Conservation (phyloP, 176 grass and related monocot genomes). For the Oryza officinalis region DNA sequence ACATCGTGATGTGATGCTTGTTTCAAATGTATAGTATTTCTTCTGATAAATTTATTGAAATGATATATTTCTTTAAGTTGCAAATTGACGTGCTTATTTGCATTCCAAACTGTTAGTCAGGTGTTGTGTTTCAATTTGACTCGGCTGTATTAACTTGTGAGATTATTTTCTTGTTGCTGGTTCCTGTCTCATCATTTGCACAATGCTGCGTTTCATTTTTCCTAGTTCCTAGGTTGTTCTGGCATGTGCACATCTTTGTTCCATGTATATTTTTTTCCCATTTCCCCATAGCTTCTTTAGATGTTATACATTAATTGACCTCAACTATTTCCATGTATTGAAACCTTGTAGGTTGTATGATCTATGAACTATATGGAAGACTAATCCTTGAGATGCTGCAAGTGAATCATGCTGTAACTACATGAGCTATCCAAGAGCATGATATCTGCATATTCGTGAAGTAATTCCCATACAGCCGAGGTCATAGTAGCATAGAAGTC, state of each 20-base stretch:
- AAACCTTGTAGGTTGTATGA: conserved; percentile 30
- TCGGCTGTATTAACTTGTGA: conserved; percentile 21
- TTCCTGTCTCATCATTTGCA: background rate
- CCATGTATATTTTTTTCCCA: background rate
- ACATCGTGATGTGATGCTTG: background rate
- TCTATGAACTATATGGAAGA: conserved; percentile 36
- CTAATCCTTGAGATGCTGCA: conserved; percentile 29
- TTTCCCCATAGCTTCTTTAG: too few species aligned
- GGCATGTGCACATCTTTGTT: background rate
- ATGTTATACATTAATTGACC: background rate
- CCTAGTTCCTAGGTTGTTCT: background rate
- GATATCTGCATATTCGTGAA: conserved; percentile 38
- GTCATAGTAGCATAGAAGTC: conserved; percentile 5
- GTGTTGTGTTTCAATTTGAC: conserved; percentile 14
- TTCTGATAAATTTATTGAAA: too few species aligned
- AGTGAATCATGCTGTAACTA: conserved; percentile 23
- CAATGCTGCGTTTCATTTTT: background rate
- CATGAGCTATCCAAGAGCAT: conserved; percentile 15
- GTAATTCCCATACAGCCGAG: conserved; percentile 21
- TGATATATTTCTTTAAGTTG: background rate
- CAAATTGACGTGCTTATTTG: conserved; percentile 18
- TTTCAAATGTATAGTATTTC: background rate
- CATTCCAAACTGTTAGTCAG: conserved; percentile 5
- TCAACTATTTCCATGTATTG: background rate
- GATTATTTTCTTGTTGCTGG: background rate